These are phyloP conservation scores for Solanum pinnatisectum DNA, from an alignment of 257 asterid species.

Conservation along the genomic window DNA sequence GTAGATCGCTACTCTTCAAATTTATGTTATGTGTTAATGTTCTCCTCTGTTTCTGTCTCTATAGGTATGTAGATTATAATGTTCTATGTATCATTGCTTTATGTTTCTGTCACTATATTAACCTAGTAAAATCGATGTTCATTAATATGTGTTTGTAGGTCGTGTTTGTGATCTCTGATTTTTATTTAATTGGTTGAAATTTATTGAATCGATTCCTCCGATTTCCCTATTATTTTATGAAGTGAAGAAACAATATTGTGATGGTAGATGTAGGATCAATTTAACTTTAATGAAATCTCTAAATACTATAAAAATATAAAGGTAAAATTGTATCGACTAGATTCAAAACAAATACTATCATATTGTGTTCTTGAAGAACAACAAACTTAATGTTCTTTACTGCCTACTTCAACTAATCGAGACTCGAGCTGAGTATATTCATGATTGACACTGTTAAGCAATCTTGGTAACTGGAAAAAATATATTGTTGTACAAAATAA, in stretches of 20 bases:
- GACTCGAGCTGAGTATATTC: neutral
- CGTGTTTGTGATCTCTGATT: neutral
- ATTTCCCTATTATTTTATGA: neutral
- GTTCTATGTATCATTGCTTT: neutral
- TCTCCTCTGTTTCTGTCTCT: too few species aligned
- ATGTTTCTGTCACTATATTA: neutral
- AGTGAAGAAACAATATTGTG: neutral
- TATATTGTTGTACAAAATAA: neutral
- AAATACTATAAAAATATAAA: neutral
- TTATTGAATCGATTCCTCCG: neutral
- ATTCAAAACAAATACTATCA: neutral
- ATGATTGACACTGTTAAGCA: neutral
- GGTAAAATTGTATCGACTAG: neutral
- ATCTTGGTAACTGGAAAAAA: neutral
- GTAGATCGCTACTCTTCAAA: too few species aligned
- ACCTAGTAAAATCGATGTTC: too few species aligned
- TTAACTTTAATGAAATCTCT: neutral
- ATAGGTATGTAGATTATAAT: too few species aligned
- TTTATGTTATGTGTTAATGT: too few species aligned
- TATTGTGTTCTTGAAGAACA: neutral
- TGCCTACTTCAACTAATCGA: neutral
- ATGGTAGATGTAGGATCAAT: neutral
- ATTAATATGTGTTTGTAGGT: neutral
- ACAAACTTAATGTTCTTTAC: neutral
- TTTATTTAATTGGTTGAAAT: neutral